These are phyloP conservation scores for Colletotrichum lindemuthianum DNA, from an alignment of 2,329 filamentous ascomycete genomes.

Conservation along the genomic window DNA sequence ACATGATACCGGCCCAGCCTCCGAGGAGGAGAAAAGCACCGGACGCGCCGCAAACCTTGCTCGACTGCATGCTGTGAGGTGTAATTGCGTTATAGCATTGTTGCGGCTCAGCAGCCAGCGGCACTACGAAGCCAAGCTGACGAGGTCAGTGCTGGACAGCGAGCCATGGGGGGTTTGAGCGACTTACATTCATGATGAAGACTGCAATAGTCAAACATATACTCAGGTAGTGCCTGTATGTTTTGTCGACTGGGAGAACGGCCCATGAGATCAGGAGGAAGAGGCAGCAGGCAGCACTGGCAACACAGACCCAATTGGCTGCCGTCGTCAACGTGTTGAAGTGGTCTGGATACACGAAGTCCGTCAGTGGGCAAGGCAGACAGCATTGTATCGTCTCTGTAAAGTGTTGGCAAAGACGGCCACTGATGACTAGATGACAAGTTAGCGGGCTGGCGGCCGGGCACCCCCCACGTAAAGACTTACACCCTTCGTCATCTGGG, in stretches of 20 bases:
- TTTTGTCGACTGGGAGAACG: constrained; percentile 85
- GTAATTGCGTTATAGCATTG: constrained; percentile 93
- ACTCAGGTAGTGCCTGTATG: constrained; percentile 91
- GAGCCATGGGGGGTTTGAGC: neutral
- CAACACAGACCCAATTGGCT: constrained; percentile 86
- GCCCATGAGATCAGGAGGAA: constrained; percentile 85
- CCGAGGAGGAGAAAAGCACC: constrained; percentile 88
- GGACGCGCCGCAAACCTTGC: constrained; percentile 84
- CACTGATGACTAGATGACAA: constrained; percentile 60
- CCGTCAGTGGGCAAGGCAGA: constrained; percentile 86
- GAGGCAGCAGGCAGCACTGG: constrained; percentile 74
- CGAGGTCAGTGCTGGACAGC: constrained; percentile 1
- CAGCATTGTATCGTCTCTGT: constrained; percentile 74
- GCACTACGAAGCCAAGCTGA: constrained; percentile 90
- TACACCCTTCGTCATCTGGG: constrained; percentile 73
- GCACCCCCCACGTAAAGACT: constrained; percentile 43
- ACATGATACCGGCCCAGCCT: constrained; percentile 85
- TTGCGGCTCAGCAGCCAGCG: constrained; percentile 79
- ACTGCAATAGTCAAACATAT: constrained; percentile 84
- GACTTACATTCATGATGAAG: constrained; percentile 80
- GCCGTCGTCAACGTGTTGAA: constrained; percentile 69
- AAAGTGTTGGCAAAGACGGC: constrained; percentile 62
- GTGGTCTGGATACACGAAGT: constrained; percentile 75
- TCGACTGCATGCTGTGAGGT: constrained; percentile 89
- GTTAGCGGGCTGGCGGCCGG: constrained; percentile 42